These are phyloP conservation scores for Pilatotrama ljubarskyi DNA, from an alignment of 768 basidiomycete genomes.

Conservation along the genomic window DNA sequence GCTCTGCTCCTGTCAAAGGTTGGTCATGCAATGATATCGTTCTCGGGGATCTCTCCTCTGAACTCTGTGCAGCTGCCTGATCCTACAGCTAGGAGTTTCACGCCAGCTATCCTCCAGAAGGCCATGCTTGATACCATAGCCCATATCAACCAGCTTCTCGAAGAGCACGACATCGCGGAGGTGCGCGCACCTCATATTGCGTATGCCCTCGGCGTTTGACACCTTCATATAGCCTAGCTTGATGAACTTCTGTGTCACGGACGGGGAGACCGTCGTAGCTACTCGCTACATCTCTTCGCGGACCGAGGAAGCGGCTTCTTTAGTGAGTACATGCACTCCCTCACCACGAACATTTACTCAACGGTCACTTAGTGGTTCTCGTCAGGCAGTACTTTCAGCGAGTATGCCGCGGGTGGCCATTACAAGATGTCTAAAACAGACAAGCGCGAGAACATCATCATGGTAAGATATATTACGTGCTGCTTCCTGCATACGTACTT, in stretches of 20 bases:
- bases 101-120: slow-evolving; percentile 65
- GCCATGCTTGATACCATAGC: slow-evolving; percentile 91
- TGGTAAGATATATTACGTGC: slow-evolving; percentile 47
- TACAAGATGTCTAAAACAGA: slow-evolving; percentile 96
- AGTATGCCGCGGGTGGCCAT: slow-evolving; percentile 84
- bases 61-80: slow-evolving; percentile 65
- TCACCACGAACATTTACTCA: background rate
- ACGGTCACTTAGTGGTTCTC: slow-evolving; percentile 81
- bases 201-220: background rate
- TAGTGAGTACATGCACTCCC: slow-evolving; percentile 47
- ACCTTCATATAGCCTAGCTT: slow-evolving; percentile 64
- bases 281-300: slow-evolving; percentile 94
- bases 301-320: slow-evolving; percentile 88
- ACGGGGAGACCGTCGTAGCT: slow-evolving; percentile 90
- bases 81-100: slow-evolving; percentile 73
- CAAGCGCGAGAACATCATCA: slow-evolving; percentile 94
- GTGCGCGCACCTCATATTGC: slow-evolving; percentile 36
- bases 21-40: background rate
- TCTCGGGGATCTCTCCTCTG: background rate
- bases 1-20: slow-evolving; percentile 88
- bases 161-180: slow-evolving; percentile 72
- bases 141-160: slow-evolving; percentile 71
- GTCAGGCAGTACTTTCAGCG: slow-evolving; percentile 91
- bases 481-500: background rate
- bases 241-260: slow-evolving; percentile 96